A percentile compares a stretch with the other conserved stretches of the same genome.
Conservation (phyloP, 2,329 filamentous ascomycete species). For the Endoconidiophora laricicola region DNA sequence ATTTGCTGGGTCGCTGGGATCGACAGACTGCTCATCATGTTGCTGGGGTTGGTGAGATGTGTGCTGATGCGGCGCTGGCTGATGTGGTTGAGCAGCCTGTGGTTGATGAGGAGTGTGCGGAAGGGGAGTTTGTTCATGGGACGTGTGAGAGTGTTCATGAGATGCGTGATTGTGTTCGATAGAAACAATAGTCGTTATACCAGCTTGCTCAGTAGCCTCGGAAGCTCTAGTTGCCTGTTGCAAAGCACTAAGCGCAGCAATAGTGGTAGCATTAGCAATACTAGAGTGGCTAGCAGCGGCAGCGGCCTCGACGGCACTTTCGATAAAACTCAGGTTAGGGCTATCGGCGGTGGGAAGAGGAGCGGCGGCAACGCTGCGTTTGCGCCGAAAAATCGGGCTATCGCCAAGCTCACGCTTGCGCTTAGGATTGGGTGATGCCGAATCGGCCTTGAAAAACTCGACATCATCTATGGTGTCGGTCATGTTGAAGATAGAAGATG, state of each 20-base stretch:
- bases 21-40: conserved; percentile 16
- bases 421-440: conserved; percentile 32
- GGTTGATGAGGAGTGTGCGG: conserved; percentile 6
- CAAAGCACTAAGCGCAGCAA: conserved; percentile 30
- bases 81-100: conserved; percentile 5
- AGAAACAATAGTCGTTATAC: neutral
- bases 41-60: conserved; percentile 9
- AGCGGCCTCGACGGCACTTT: conserved; percentile 32
- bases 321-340: conserved; percentile 27
- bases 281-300: conserved; percentile 23
- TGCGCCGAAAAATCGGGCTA: conserved; percentile 34
- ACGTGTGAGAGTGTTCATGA: neutral
- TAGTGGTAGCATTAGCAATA: conserved; percentile 11
- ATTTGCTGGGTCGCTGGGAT: conserved; percentile 32
- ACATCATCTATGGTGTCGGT: conserved; percentile 7
- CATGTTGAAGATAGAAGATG: neutral
- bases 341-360: conserved; percentile 11
- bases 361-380: conserved; percentile 30
- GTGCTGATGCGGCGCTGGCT: conserved; percentile 4
- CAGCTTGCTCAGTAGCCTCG: conserved; percentile 5
- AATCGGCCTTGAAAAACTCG: conserved; percentile 8
- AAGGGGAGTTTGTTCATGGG: conserved; percentile 6
- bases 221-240: conserved; percentile 32
- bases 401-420: conserved; percentile 35
- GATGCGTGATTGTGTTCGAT: neutral